Conservation (phyloP, 345 rosid genomes). For the Dimocarpus longan region DNA sequence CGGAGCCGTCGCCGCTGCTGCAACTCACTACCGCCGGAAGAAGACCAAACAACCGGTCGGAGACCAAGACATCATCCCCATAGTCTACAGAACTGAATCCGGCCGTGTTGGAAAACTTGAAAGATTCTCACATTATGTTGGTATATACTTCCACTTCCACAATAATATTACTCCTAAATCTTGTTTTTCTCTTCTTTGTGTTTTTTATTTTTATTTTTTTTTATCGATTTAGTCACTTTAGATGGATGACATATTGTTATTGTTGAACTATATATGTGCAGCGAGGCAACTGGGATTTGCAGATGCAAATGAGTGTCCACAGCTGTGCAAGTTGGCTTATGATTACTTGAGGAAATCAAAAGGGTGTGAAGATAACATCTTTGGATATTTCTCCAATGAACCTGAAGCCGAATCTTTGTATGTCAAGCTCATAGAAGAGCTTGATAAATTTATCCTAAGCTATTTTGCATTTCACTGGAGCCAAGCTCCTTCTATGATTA, state of each 20-base stretch:
- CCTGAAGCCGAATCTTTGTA: slow-evolving; percentile 57
- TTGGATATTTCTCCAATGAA: slow-evolving; percentile 51
- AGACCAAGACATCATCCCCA: slow-evolving; percentile 40
- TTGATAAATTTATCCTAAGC: slow-evolving; percentile 78
- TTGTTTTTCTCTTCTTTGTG: neutral
- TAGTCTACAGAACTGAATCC: slow-evolving; percentile 47
- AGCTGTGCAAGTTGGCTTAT: slow-evolving; percentile 64
- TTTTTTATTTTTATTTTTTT: neutral
- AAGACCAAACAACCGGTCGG: slow-evolving; percentile 18
- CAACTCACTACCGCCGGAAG: slow-evolving; percentile 28
- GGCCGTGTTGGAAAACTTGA: slow-evolving; percentile 65
- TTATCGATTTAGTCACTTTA: neutral
- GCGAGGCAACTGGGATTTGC: slow-evolving; percentile 83
- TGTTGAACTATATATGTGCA: slow-evolving; percentile 24
- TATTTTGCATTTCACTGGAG: slow-evolving; percentile 91
- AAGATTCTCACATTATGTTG: slow-evolving; percentile 79
- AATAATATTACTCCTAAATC: no score
- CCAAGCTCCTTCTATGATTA: slow-evolving; percentile 61
- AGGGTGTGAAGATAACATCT: slow-evolving; percentile 59
- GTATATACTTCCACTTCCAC: slow-evolving; percentile 30
- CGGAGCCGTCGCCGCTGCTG: slow-evolving; percentile 30
- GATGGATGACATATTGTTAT: neutral
- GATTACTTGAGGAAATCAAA: slow-evolving; percentile 57
- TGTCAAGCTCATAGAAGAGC: slow-evolving; percentile 68
- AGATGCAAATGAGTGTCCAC: slow-evolving; percentile 69